Base-by-base conservation (phyloP, 768 basidiomycete species). In the Leccinum obscurum region DNA sequence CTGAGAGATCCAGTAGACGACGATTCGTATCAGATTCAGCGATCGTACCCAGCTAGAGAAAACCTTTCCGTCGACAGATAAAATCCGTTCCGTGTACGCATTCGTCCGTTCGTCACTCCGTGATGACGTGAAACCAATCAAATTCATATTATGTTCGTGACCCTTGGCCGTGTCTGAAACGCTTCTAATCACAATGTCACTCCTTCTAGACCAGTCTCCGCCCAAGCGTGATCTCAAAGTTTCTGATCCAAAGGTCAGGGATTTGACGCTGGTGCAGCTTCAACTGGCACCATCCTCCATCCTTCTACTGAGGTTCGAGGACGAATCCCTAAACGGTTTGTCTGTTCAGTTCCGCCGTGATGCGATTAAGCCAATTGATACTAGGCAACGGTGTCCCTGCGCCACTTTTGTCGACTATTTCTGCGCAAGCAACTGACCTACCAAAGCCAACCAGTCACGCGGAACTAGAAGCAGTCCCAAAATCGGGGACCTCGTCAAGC, bases 221-320 rank as follows among this genome's bases (percentile, higher is more conserved):
- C 94, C 93, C 1, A 88, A 86, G 66, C 85, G 88, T 28, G 94
- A 96, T 57, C 79, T 92, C 66, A 91, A 87, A 64, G 89, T 92
- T 7, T 90, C 89, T 6, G 93, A 95, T 66, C 84, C 85, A 9
- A 75, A 78, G 59, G 85, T 92, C 30, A 85, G 86, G 64, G 86
- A 89, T 68, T 78, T 87, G 55, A 81, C 81, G 11, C 79, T 96
- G 2, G 74, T 80, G 2, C 83, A 92, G 46, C 80, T 96, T 11
- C 82, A 89, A 35, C 77, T 96, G 24, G 85, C 93, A 1, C 93
- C 93, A 1, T 88, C 91, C 2, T 90, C 92, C 9, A 75, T 94
- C 15, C 82, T 96, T 10, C 75, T 90, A 49, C 76, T 95, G 60
- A 81, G 85, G 57, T 95, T 95, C 68, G 83, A 86, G 60, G 87